These are phyloP conservation scores for Wickerhamomyces sydowiorum DNA, from an alignment of 805 yeast genomes.

Conservation along the genomic window DNA sequence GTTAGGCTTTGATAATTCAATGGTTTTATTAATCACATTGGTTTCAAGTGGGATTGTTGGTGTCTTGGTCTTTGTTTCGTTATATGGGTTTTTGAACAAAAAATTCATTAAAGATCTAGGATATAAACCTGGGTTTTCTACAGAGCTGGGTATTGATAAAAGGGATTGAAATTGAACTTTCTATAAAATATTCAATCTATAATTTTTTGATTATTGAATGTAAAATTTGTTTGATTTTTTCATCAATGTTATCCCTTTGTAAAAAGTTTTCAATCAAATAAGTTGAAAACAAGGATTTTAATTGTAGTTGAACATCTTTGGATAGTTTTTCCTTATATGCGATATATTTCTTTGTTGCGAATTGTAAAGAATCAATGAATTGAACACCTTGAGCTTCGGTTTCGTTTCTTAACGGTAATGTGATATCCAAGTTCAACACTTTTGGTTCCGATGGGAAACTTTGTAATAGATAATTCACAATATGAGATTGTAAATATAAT, in stretches of 20 bases:
- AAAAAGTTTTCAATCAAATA: slow-evolving; percentile 11
- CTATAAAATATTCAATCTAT: background rate
- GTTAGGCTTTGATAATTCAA: slow-evolving; percentile 4
- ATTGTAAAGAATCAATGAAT: slow-evolving; percentile 61
- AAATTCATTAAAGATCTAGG: slow-evolving; percentile 14
- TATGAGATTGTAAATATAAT: slow-evolving; percentile 58
- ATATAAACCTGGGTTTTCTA: slow-evolving; percentile 11
- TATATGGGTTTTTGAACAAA: slow-evolving; percentile 15
- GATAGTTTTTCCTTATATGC: slow-evolving; percentile 47
- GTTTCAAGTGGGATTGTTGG: slow-evolving; percentile 5
- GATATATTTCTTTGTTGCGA: slow-evolving; percentile 63
- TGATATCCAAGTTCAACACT: slow-evolving; percentile 45
- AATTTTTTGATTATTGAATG: slow-evolving; percentile 1
- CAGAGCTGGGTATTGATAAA: slow-evolving; percentile 15
- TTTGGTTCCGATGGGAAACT: slow-evolving; percentile 36
- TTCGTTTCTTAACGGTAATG: slow-evolving; percentile 59
- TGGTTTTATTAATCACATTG: background rate
- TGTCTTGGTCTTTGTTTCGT: slow-evolving; percentile 5
- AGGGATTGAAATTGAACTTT: slow-evolving; percentile 6
- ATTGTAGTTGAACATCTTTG: slow-evolving; percentile 25
- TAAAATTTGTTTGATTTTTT: slow-evolving; percentile 1
- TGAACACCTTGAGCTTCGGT: too few relatives aligned
- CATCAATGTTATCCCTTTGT: slow-evolving; percentile 10
- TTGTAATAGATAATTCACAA: slow-evolving; percentile 46
- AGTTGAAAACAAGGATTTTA: slow-evolving; percentile 30